These are phyloP conservation scores for Nemania sp. DNA, from an alignment of 2,329 filamentous ascomycete species.

Conservation along the genomic window DNA sequence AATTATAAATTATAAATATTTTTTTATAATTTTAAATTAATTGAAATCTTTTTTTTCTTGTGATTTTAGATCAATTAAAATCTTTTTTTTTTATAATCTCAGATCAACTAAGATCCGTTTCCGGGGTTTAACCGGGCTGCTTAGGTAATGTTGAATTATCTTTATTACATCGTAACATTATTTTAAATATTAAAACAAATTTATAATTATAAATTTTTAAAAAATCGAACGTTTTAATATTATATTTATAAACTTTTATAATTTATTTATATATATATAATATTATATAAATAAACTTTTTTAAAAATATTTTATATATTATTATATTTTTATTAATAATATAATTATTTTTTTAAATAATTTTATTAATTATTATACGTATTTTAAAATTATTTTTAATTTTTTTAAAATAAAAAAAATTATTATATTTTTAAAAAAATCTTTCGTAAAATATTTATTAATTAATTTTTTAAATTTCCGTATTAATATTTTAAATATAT, in stretches of 20 bases:
- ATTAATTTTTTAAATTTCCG: background rate
- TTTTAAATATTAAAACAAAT: background rate
- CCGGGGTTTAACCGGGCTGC: background rate
- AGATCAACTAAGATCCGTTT: no score
- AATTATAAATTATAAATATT: no score
- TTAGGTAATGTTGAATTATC: background rate
- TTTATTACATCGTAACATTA: background rate
- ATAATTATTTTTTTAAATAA: background rate
- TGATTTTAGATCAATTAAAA: no score
- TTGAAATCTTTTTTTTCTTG: no score
- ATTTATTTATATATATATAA: background rate
- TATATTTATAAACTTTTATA: background rate
- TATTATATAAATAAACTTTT: background rate
- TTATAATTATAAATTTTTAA: conserved; percentile 2
- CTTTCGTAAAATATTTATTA: background rate
- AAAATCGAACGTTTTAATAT: no score
- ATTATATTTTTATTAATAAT: no score
- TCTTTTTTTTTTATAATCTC: background rate
- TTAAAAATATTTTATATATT: background rate
- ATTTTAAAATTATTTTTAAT: background rate
- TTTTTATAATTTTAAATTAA: no score
- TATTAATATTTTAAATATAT: no score
- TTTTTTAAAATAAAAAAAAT: background rate
- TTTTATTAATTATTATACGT: no score
- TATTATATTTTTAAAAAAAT: background rate